phyloP scores from a whole-genome alignment of 495 filamentous ascomycete species.

The Aspergillus affinis region DNA sequence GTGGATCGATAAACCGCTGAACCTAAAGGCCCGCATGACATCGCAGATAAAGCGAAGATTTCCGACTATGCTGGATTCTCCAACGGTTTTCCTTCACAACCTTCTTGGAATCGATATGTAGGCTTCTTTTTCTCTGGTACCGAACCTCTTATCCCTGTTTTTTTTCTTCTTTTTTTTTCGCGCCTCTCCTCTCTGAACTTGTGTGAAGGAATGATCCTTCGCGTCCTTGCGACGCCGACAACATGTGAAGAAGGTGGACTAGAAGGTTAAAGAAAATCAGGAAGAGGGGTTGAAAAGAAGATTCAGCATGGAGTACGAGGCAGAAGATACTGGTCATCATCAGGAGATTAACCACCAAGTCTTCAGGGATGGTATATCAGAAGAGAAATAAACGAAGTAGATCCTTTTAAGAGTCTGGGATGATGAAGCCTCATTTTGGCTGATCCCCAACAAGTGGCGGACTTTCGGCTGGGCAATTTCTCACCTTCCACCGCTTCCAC shows the following conservation, averaged over 20 bases:
- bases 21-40: slow-evolving; percentile 43
- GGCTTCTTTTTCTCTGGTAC: slow-evolving; percentile 7
- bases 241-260: slow-evolving; percentile 16
- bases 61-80: slow-evolving; percentile 19
- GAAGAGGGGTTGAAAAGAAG: background rate
- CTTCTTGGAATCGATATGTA: background rate
- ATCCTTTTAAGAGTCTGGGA: slow-evolving; percentile 12
- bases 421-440: slow-evolving; percentile 18
- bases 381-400: slow-evolving; percentile 3
- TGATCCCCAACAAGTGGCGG: slow-evolving; percentile 15
- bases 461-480: slow-evolving; percentile 13
- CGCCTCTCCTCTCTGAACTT: background rate
- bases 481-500: background rate
- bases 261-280: slow-evolving; percentile 3
- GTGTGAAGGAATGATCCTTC: no score
- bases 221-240: slow-evolving; percentile 5
- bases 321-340: background rate
- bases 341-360: background rate
- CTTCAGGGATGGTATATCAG: background rate
- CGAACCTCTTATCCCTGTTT: background rate
- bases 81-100: slow-evolving; percentile 8
- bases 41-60: slow-evolving; percentile 22
- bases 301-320: background rate
- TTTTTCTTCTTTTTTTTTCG: background rate
- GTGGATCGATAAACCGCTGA: slow-evolving; percentile 43